Percentiles rank a stretch among this genome's conserved stretches.
phyloP scores from a whole-genome alignment of 2,329 filamentous ascomycete genomes.

The Penicillium capsulatum region DNA sequence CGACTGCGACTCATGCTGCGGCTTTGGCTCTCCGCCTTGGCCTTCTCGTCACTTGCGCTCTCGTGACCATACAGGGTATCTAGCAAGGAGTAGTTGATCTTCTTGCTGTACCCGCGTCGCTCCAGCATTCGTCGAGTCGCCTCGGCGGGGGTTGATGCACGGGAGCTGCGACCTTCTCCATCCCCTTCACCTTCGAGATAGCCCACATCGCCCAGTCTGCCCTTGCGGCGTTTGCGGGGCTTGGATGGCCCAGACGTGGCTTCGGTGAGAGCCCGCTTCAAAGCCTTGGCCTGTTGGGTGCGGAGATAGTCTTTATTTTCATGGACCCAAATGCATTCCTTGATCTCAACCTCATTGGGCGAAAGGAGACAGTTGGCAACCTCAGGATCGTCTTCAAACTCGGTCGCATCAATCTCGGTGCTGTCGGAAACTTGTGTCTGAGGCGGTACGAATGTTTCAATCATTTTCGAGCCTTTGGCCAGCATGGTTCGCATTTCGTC shows the following conservation, averaged over 20 bases:
- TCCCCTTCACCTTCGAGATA: slow-evolving; percentile 49
- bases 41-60: slow-evolving; percentile 25
- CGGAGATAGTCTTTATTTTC: slow-evolving; percentile 93
- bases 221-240: slow-evolving; percentile 49
- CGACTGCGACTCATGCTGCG: slow-evolving; percentile 35
- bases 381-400: slow-evolving; percentile 87
- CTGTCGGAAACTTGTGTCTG: slow-evolving; percentile 50
- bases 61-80: slow-evolving; percentile 41
- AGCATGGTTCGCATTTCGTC: slow-evolving; percentile 68
- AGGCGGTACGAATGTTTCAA: slow-evolving; percentile 24
- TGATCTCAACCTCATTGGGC: slow-evolving; percentile 70
- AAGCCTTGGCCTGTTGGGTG: slow-evolving; percentile 75
- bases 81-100: slow-evolving; percentile 62
- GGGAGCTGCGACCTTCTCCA: slow-evolving; percentile 61
- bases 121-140: slow-evolving; percentile 66
- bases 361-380: slow-evolving; percentile 74
- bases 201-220: slow-evolving; percentile 45
- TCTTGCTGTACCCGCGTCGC: slow-evolving; percentile 64
- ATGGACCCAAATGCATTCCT: slow-evolving; percentile 90
- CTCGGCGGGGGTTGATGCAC: slow-evolving; percentile 64
- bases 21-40: slow-evolving; percentile 28
- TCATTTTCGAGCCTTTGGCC: slow-evolving; percentile 35
- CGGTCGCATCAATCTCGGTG: slow-evolving; percentile 65
- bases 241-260: slow-evolving; percentile 44
- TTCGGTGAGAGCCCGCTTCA: slow-evolving; percentile 64